These are phyloP conservation scores for Hymenoscyphus repandus DNA, from an alignment of 2,329 filamentous ascomycete species.

Conservation along the genomic window DNA sequence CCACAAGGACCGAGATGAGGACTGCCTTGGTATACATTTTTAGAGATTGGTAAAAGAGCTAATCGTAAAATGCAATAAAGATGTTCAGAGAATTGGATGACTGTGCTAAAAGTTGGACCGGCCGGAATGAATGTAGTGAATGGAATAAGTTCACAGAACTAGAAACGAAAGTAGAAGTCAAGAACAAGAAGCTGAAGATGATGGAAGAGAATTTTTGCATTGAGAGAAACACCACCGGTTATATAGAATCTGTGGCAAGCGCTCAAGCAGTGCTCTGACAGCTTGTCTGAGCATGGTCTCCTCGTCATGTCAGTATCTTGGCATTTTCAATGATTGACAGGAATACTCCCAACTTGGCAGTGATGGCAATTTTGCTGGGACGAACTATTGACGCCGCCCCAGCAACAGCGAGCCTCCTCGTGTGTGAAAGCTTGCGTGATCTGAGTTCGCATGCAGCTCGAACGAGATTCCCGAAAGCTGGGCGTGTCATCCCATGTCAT, in stretches of 20 bases:
- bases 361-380: neutral
- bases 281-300: neutral
- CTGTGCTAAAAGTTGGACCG: conserved; percentile 21
- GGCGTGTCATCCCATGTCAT: neutral
- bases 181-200: conserved; percentile 8
- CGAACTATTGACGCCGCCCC: neutral
- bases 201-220: neutral
- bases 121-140: conserved; percentile 23
- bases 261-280: neutral
- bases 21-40: conserved; percentile 7
- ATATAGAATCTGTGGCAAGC: neutral
- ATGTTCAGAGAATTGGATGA: conserved; percentile 12
- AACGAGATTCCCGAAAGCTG: neutral
- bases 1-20: conserved; percentile 6
- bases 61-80: conserved; percentile 6
- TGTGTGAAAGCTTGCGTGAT: neutral
- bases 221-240: neutral
- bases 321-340: neutral
- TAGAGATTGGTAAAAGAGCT: neutral
- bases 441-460: neutral
- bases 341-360: no score
- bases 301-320: neutral
- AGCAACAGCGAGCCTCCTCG: neutral
- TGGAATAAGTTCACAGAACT: conserved; percentile 30
- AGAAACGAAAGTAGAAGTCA: conserved; percentile 21